Evolutionary conservation across 305 asterid species (phyloP).

Genomic region (Solanum aculeatissimum): DNA sequence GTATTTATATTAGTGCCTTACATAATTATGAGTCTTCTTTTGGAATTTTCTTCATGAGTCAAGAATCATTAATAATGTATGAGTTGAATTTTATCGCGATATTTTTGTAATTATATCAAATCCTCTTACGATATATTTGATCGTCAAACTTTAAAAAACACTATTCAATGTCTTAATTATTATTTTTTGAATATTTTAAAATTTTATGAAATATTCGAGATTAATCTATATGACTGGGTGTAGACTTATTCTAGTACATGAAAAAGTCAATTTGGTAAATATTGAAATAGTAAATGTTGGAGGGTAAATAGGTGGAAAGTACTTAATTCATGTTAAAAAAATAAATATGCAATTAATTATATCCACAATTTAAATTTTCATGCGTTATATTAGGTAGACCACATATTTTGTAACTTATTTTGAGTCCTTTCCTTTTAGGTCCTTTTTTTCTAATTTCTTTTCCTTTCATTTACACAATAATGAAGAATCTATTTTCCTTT

Average conservation of each 20-base stretch:
- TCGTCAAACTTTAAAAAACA: no score
- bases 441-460: background rate
- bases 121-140: no score
- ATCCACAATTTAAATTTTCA: background rate
- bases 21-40: no score
- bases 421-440: background rate
- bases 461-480: no score
- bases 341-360: background rate
- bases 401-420: background rate
- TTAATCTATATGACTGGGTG: background rate
- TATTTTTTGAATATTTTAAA: background rate
- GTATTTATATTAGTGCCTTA: background rate
- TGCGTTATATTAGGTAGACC: background rate
- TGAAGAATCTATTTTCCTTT: no score
- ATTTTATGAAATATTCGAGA: background rate
- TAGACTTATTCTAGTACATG: background rate
- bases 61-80: no score
- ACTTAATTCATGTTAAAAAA: background rate
- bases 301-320: background rate
- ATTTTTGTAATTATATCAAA: no score
- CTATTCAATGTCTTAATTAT: background rate
- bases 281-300: background rate
- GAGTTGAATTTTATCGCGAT: no score
- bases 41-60: no score
- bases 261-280: background rate